Evolutionary conservation across 139 green algal genomes (phyloP).

Genomic region (Chlorella ohadii): DNA sequence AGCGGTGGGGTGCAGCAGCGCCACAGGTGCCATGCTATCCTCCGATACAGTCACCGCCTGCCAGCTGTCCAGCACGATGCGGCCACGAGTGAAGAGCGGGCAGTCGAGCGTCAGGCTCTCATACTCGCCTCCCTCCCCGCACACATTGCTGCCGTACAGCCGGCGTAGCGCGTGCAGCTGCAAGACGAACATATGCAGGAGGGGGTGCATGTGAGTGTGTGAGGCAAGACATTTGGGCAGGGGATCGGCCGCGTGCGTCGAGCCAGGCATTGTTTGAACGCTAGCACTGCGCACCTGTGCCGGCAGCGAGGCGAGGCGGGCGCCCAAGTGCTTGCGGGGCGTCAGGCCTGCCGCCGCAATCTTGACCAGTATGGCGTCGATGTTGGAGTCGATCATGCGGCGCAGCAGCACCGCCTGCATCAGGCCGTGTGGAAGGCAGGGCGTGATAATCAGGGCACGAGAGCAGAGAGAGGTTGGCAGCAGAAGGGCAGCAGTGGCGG

Average conservation of each 20-base stretch:
- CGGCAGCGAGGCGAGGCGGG: constrained; percentile 53
- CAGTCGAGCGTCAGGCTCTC: constrained; percentile 95
- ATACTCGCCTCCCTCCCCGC: constrained; percentile 98
- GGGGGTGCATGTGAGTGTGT: too few relatives aligned
- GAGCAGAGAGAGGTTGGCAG: neutral
- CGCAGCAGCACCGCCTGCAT: constrained; percentile 66
- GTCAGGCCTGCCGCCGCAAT: constrained; percentile 86
- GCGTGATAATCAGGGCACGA: neutral
- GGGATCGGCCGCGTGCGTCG: too few relatives aligned
- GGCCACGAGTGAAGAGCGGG: constrained; percentile 77
- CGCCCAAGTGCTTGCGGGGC: constrained; percentile 87
- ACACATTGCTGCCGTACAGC: constrained; percentile 89
- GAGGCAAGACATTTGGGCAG: too few relatives aligned
- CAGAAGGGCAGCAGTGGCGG: too few relatives aligned
- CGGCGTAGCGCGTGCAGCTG: constrained; percentile 65
- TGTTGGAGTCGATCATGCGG: constrained; percentile 67
- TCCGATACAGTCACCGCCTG: constrained; percentile 57
- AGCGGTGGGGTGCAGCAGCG: constrained; percentile 64
- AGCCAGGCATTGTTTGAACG: too few relatives aligned
- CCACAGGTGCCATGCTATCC: constrained; percentile 58
- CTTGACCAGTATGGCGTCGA: constrained; percentile 89
- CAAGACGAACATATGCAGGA: too few relatives aligned
- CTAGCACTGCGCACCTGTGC: neutral
- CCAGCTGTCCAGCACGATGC: constrained; percentile 79
- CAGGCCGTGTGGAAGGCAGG: neutral